Percentiles rank a stretch among this genome's conserved stretches.
Evolutionary conservation across 225 moss, liverwort and hornwort species (phyloP).

Genomic region (Pleurozium schreberi): DNA sequence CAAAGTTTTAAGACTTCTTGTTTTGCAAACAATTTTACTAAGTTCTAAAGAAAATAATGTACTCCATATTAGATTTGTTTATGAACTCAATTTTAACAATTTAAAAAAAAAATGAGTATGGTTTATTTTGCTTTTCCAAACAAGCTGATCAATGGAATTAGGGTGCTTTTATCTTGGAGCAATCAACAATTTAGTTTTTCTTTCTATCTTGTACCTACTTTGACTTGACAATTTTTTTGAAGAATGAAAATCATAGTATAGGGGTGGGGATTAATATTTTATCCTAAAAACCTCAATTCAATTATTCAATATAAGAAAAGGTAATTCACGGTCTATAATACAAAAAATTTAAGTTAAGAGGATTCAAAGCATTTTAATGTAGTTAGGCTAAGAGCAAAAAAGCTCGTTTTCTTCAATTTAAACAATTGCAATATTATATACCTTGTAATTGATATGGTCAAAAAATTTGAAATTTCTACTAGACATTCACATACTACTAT

Average conservation of each 20-base stretch:
- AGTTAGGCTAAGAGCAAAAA: background rate
- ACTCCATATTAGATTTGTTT: background rate
- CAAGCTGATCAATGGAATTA: rapidly evolving
- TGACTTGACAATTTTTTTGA: background rate
- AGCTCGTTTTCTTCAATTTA: too few relatives aligned
- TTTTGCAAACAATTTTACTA: background rate
- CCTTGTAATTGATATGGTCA: background rate
- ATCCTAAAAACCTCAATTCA: rapidly evolving
- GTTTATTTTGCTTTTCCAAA: background rate
- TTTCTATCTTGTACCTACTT: background rate
- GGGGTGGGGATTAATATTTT: background rate
- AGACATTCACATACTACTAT: background rate
- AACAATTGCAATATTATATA: too few relatives aligned
- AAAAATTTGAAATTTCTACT: background rate
- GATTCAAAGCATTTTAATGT: background rate
- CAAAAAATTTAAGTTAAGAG: too few relatives aligned
- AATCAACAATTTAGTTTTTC: too few relatives aligned
- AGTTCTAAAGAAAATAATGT: background rate
- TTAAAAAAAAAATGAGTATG: background rate
- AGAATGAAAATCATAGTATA: background rate
- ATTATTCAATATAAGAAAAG: background rate
- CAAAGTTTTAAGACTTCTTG: background rate
- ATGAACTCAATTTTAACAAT: background rate
- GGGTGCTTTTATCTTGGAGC: rapidly evolving
- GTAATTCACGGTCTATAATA: too few relatives aligned